Percentiles rank a stretch among this genome's conserved stretches.
Evolutionary conservation across 768 basidiomycete species (phyloP).

Genomic region (Kwoniella bestiolae): DNA sequence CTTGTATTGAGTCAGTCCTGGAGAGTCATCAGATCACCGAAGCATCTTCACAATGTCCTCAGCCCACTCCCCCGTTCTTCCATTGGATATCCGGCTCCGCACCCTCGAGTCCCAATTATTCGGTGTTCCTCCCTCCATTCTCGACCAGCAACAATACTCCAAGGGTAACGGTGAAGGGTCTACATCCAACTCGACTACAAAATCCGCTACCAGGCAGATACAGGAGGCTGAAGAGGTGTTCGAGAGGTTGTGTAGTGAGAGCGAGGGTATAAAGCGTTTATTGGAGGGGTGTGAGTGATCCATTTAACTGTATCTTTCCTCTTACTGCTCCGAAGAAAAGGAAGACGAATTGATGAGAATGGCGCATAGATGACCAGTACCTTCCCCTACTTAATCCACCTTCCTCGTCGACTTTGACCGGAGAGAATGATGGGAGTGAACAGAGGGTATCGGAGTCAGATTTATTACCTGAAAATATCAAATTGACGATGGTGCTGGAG

Average conservation of each 20-base stretch:
- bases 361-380: constrained; percentile 36
- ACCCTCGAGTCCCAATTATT: constrained; percentile 42
- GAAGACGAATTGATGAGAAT: background rate
- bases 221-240: constrained; percentile 33
- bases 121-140: constrained; percentile 18
- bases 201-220: constrained; percentile 17
- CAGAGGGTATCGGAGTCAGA: constrained; percentile 25
- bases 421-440: background rate
- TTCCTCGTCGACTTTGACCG: constrained; percentile 3
- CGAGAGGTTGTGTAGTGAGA: constrained; percentile 26
- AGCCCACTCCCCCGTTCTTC: constrained; percentile 22
- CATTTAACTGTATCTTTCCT: background rate
- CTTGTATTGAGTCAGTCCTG: background rate
- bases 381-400: constrained; percentile 32
- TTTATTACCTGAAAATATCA: constrained; percentile 35
- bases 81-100: constrained; percentile 39
- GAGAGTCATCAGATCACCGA: background rate
- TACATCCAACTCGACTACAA: too few relatives aligned
- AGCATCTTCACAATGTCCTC: constrained; percentile 2
- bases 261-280: constrained; percentile 41
- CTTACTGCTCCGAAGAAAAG: background rate
- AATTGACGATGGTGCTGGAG: constrained; percentile 45
- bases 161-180: background rate
- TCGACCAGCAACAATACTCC: background rate
- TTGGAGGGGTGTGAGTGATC: constrained; percentile 41